Base-by-base conservation (phyloP, 75 land plant genomes). In the Cupressus sempervirens region DNA sequence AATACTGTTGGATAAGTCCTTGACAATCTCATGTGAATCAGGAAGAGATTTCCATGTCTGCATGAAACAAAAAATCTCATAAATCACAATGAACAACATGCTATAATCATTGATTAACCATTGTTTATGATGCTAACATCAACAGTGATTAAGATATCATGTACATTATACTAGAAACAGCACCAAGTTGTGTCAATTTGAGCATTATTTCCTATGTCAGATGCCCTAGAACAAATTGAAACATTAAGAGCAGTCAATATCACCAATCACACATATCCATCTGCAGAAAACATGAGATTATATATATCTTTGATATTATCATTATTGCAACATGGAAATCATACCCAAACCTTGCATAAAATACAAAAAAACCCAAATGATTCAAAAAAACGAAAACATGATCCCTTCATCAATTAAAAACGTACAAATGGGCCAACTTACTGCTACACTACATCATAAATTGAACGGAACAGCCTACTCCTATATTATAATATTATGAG, bases 1-100 rank as follows among this genome's bases (percentile, higher is more conserved):
- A 13, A 88, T 70, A 38, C 91, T 83, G 77, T 84, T 88, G 32
- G 99, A 92, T 68, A 98, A 85, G 4, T 95, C 99, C 84, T 88
- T 96, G 8, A 87, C 75, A 32, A 95, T 91, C 87, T 98, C 99
- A 80, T 98, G 98, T 48, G 98, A 89, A 85, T 98, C 99, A 12
- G 99, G 99, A 53, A 98, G 95, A 30, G 99, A 91, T 89, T 95
- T 96, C 99, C 99, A 96, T 62, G 99, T 95, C 99, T 98, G 92
- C 83, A 83, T 20, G 48, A 43, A 45, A n/a, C 8, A 62, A 79
- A 45, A n/a, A 79, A 13, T 79, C 30, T n/a, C n/a, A 41, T 0
- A 79, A 79, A 11, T n/a, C 15, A n/a, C 23, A 45, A 43, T 79
- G 46, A 79, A 79, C 0, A 79, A 15, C 79, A 26, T 45, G 32